phyloP scores from a whole-genome alignment of 805 yeast genomes.

The Nakazawaea populi region DNA sequence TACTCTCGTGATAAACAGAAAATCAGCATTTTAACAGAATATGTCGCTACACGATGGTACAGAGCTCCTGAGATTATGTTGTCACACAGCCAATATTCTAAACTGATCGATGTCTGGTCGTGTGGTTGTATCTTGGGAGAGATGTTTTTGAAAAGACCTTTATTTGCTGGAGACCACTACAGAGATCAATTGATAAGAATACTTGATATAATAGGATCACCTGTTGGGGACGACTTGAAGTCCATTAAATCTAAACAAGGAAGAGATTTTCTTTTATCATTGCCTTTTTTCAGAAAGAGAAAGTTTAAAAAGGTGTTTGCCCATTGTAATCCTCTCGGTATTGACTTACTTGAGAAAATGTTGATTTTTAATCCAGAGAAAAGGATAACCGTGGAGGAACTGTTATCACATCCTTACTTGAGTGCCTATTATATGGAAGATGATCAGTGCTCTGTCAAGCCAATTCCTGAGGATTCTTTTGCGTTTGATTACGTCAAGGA shows the following conservation, averaged over 20 bases:
- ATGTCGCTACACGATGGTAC: conserved; percentile 83
- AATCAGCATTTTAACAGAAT: conserved; percentile 59
- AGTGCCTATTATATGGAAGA: conserved; percentile 62
- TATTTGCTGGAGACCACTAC: conserved; percentile 74
- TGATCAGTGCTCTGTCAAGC: conserved; percentile 58
- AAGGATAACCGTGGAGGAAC: conserved; percentile 79
- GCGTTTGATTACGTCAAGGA: conserved; percentile 50
- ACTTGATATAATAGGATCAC: conserved; percentile 67
- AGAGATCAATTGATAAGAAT: conserved; percentile 62
- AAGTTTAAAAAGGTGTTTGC: conserved; percentile 47
- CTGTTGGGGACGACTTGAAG: conserved; percentile 65
- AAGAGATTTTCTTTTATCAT: conserved; percentile 65
- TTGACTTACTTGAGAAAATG: conserved; percentile 65
- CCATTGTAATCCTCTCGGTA: conserved; percentile 40
- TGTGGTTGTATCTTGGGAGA: conserved; percentile 77
- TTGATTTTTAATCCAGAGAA: conserved; percentile 78
- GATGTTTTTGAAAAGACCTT: conserved; percentile 52
- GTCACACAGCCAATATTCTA: conserved; percentile 63
- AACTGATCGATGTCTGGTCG: conserved; percentile 78
- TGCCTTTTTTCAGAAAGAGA: conserved; percentile 55
- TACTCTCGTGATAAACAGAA: conserved; percentile 21
- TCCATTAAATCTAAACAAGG: conserved; percentile 72
- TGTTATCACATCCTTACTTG: conserved; percentile 80
- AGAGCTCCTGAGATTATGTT: conserved; percentile 83
- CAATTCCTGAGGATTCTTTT: conserved; percentile 50